Evolutionary conservation across 2,329 filamentous ascomycete species (phyloP), one percentile per base, ranked within the genome.

Genomic region (Westerdykella aurantiaca): DNA sequence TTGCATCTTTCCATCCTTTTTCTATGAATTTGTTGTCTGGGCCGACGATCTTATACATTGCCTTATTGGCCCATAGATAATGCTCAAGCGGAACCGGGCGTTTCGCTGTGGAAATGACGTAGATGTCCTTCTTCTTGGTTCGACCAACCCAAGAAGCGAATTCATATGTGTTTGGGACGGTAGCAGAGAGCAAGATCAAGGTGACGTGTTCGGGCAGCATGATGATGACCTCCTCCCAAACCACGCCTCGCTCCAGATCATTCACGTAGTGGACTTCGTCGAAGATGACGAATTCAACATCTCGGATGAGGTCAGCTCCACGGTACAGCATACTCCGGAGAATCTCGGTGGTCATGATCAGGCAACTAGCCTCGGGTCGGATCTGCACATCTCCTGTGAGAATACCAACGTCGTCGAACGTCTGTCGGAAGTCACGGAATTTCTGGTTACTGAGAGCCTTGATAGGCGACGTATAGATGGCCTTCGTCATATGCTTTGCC

Each of bases 271-370:
- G 93, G 2, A 98, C 93, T 68, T 98, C 93, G 59, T 98, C 93
- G 50, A 98, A 98, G 39, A 98, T 96, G 55, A 98, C 93, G 64
- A 95, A 98, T 55, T 98, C 93, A 7, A 98, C 93, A 62, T 98
- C 93, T 55, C 93, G 81, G 53, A 98, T 96, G 13, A 98, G 71
- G 71, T 98, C 93, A 5, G 93, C 91, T 47, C 93, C 93, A 47
- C 91, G 81, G 61, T 98, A 98, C 38, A 98, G 80, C 91, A 98
- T 98, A 73, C 93, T 97, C 45, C 93, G 82, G 45, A 98, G 71
- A 71, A 98, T 98, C 64, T 98, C 93, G 0, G 93, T 98, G 0
- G 93, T 98, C 93, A 98, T 98, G 68, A 98, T 97, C 34, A 98
- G 76, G 70, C 93, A 98, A 69, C 91, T 97, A 22, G 93, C 93